Percentiles rank a stretch among this genome's conserved stretches.
Evolutionary conservation across 2,329 filamentous ascomycete genomes (phyloP).

Genomic region (Fusarium temperatum): DNA sequence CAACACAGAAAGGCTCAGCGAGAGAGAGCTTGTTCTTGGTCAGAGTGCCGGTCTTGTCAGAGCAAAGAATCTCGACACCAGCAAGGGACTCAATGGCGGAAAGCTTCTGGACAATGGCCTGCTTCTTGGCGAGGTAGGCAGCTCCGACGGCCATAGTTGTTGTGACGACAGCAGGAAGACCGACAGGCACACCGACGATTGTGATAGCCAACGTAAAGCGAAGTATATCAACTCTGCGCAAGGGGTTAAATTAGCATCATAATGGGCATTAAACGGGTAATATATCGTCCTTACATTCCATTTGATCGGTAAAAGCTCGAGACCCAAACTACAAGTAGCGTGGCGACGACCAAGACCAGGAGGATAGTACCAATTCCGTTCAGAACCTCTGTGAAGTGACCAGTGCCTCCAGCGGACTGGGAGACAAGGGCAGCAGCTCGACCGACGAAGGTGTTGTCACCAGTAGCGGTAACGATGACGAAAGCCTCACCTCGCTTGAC

Average conservation of each 20-base stretch:
- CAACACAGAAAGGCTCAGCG: slow-evolving; percentile 83
- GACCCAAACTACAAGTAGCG: slow-evolving; percentile 84
- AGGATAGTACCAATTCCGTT: slow-evolving; percentile 69
- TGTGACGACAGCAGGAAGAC: slow-evolving; percentile 91
- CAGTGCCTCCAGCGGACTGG: slow-evolving; percentile 75
- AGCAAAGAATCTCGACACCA: slow-evolving; percentile 93
- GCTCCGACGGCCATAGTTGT: slow-evolving; percentile 96
- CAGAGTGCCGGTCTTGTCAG: slow-evolving; percentile 92
- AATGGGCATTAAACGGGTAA: too few species aligned
- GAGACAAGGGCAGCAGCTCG: slow-evolving; percentile 87
- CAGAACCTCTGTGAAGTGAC: slow-evolving; percentile 91
- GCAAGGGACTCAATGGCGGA: slow-evolving; percentile 91
- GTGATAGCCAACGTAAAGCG: slow-evolving; percentile 89
- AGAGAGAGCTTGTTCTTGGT: slow-evolving; percentile 95
- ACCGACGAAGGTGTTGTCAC: slow-evolving; percentile 91
- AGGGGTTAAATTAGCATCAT: too few species aligned
- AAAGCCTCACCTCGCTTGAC: slow-evolving; percentile 92
- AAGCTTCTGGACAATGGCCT: slow-evolving; percentile 93
- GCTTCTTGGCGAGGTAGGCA: slow-evolving; percentile 89
- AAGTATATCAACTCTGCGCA: slow-evolving; percentile 64
- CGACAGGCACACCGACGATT: slow-evolving; percentile 91
- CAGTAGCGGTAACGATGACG: slow-evolving; percentile 82
- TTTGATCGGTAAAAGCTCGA: slow-evolving; percentile 90
- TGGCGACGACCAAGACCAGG: slow-evolving; percentile 66
- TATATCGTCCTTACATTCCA: slow-evolving; percentile 63